Evolutionary conservation across 257 asterid genomes (phyloP).

Genomic region (Ligustrum vulgare): DNA sequence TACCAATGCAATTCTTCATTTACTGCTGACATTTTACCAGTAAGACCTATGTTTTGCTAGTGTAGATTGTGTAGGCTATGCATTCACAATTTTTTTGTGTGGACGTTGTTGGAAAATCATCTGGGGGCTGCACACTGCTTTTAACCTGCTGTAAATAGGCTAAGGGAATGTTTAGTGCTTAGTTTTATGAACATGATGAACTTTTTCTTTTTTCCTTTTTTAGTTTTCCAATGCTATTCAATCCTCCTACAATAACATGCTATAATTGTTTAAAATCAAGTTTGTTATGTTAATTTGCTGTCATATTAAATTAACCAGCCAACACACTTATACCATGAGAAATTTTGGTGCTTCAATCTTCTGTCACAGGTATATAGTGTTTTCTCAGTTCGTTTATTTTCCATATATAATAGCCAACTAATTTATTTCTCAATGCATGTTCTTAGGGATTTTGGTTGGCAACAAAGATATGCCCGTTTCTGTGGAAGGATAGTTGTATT

Average conservation of each 20-base stretch:
- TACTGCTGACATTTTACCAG: background rate
- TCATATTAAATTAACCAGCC: background rate
- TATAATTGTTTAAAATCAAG: background rate
- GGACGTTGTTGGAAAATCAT: background rate
- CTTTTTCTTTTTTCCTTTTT: no score
- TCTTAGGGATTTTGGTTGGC: conserved; percentile 90
- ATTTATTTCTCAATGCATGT: background rate
- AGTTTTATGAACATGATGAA: no score
- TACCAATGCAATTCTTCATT: background rate
- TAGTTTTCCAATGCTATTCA: no score
- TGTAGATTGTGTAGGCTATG: background rate
- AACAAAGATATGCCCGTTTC: conserved; percentile 82
- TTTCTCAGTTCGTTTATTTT: background rate
- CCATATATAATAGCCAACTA: background rate
- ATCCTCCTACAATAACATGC: no score
- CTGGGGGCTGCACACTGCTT: background rate
- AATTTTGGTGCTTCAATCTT: background rate
- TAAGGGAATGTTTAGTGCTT: background rate
- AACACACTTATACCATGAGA: background rate
- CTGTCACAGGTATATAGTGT: background rate
- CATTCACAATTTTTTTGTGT: background rate
- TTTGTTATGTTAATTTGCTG: background rate
- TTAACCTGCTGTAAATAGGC: background rate
- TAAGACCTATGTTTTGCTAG: background rate
- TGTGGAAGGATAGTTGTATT: conserved; percentile 84